These are phyloP conservation scores for Pseudogymnoascus sp. DNA, from an alignment of 2,329 filamentous ascomycete species.

Conservation along the genomic window DNA sequence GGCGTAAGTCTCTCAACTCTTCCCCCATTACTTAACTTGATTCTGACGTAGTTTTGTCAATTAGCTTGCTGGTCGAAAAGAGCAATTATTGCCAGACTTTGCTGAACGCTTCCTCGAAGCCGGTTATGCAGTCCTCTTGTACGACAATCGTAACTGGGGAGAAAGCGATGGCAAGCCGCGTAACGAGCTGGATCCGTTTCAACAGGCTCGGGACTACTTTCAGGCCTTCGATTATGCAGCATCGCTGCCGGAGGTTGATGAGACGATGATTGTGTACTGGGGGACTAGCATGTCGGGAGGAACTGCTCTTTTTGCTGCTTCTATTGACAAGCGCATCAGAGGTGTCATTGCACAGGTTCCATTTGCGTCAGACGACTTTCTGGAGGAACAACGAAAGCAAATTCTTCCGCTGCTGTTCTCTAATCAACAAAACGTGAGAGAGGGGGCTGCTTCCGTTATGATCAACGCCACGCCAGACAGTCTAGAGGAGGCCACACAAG, in stretches of 20 bases:
- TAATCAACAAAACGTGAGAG: no score
- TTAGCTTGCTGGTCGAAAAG: no score
- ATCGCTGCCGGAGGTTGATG: conserved; percentile 23
- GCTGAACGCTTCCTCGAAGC: conserved; percentile 11
- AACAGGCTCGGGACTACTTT: conserved; percentile 26
- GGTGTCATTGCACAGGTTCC: conserved; percentile 29
- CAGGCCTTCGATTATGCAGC: conserved; percentile 31
- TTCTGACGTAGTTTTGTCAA: no score
- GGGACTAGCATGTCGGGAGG: conserved; percentile 30
- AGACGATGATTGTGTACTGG: conserved; percentile 28
- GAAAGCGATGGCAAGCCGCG: conserved; percentile 26
- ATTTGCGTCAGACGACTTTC: conserved; percentile 15
- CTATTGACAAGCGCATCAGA: conserved; percentile 32
- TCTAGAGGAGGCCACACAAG: no score
- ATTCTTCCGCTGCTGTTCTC: no score
- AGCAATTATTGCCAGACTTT: conserved; percentile 13
- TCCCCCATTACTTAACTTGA: no score
- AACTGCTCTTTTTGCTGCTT: conserved; percentile 31
- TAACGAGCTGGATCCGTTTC: conserved; percentile 22
- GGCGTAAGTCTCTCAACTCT: no score
- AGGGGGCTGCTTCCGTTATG: no score
- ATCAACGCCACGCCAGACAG: no score
- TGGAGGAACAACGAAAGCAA: no score
- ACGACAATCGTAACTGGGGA: conserved; percentile 28
- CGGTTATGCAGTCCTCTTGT: conserved; percentile 23